Conservation (phyloP, 192 early-diverging fungal genomes). For the Linnemannia hyalina region DNA sequence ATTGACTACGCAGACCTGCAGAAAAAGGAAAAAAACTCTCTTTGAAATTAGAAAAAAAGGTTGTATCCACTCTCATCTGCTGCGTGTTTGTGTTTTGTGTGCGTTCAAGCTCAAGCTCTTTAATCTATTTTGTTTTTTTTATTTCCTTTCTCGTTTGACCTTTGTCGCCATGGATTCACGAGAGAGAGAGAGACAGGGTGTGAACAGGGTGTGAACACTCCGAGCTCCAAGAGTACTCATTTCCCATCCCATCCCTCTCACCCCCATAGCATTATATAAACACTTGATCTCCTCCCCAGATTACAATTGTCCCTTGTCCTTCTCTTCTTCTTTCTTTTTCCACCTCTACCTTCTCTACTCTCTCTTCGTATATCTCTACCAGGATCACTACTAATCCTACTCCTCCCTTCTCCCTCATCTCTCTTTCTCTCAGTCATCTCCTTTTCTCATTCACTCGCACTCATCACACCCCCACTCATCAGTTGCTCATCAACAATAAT, state of each 20-base stretch:
- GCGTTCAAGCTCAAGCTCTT: neutral
- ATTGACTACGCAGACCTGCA: neutral
- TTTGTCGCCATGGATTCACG: neutral
- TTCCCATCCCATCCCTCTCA: too few species aligned
- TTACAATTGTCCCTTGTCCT: neutral
- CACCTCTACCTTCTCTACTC: neutral
- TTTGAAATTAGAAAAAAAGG: neutral
- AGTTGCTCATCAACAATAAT: neutral
- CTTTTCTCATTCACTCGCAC: neutral
- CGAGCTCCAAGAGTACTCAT: too few species aligned
- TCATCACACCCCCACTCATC: neutral
- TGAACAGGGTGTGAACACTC: too few species aligned
- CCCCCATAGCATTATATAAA: neutral
- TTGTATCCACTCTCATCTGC: neutral
- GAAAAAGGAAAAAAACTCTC: neutral
- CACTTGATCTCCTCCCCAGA: neutral
- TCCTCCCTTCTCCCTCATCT: neutral
- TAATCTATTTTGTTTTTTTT: neutral
- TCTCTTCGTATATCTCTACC: neutral
- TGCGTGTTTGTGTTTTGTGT: too few species aligned
- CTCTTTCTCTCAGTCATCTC: neutral
- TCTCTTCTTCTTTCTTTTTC: neutral
- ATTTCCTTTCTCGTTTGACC: neutral
- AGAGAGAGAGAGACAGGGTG: too few species aligned
- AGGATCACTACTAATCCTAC: neutral